Base-by-base conservation (phyloP, 352 stramenopile species). In the Paralagenidium karlingii region DNA sequence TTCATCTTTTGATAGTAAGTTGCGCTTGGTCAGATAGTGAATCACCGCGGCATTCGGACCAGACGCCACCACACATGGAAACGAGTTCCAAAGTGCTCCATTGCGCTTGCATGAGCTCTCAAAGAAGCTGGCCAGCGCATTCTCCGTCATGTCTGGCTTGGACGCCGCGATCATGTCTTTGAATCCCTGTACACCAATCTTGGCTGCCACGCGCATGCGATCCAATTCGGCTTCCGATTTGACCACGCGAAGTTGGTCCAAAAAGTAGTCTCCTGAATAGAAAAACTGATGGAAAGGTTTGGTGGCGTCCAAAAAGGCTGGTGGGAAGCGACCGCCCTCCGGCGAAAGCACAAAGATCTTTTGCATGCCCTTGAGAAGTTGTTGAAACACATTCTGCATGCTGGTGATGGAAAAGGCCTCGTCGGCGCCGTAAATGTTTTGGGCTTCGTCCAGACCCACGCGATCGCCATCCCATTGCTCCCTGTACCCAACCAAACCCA, bases 401-500 rank as follows among this genome's bases (percentile, higher is more conserved):
- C 82, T 61, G 24, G 61, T 67, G 15, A 90, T 55, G 37, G 73
- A 61, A 37, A 58, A 85, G 11, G 73, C 70, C 22, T 82, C 68
- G 39, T 90, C 73, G 0, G 76, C 76, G 16, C 60, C 45, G 53
- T 75, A 86, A 8, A 32, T 50, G n/a, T 74, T 40, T 25, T 69
- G 68, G 2, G 76, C 70, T 38, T 57, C 64, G 19, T 84, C 59
- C 3, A 85, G 40, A 10, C 74, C 76, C 1, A 82, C 58, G 4
- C 76, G 68, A 20, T 65, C 73, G 19, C 76, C 76, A 24, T 90
- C 76, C 76, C 76, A 90, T 47, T 90, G 76, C 45, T 90, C 76
- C 48, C 76, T 70, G n/a, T 2, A 25, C 2, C 20, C 11, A 13
- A 12, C 7, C 3, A 20, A 20, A 12, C 25, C 15, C 21, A 3